Conservation (phyloP, 768 basidiomycete species). For the Pleurotus tuber-regium region DNA sequence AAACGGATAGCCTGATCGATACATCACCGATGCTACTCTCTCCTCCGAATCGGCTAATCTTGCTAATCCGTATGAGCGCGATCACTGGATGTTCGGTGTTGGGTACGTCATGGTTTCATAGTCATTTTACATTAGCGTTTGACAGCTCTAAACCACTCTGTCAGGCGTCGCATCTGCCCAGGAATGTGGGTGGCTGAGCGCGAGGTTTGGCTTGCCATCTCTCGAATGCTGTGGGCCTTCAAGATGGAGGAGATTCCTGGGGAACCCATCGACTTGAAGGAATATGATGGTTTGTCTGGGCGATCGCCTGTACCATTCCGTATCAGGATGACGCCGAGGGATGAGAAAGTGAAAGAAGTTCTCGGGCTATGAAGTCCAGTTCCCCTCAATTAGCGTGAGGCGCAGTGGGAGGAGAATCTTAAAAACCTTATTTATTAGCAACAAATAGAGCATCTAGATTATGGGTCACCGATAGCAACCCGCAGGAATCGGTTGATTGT, state of each 20-base stretch:
- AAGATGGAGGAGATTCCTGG: constrained; percentile 36
- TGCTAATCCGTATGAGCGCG: constrained; percentile 39
- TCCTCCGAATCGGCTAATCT: constrained; percentile 43
- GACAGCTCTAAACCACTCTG: too few species aligned
- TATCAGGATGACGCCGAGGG: constrained; percentile 15
- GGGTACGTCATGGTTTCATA: constrained; percentile 30
- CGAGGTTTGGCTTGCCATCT: constrained; percentile 43
- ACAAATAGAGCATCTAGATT: too few species aligned
- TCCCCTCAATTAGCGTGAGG: too few species aligned
- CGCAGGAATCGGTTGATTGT: too few species aligned
- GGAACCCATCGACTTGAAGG: constrained; percentile 42
- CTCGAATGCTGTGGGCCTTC: constrained; percentile 48
- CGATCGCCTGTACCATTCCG: constrained; percentile 42
- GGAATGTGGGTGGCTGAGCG: constrained; percentile 44
- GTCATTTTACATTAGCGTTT: not conserved
- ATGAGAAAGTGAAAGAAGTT: constrained; percentile 12
- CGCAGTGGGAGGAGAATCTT: too few species aligned
- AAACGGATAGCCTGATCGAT: constrained; percentile 38
- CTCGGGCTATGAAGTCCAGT: constrained; percentile 14
- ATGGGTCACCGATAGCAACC: too few species aligned
- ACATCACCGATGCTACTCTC: constrained; percentile 32
- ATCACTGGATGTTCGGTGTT: constrained; percentile 52
- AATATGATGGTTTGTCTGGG: constrained; percentile 46
- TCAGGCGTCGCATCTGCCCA: constrained; percentile 39
- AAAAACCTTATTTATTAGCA: too few species aligned